Evolutionary conservation across 768 basidiomycete species (phyloP).

Genomic region (Gelatoporia subvermispora): DNA sequence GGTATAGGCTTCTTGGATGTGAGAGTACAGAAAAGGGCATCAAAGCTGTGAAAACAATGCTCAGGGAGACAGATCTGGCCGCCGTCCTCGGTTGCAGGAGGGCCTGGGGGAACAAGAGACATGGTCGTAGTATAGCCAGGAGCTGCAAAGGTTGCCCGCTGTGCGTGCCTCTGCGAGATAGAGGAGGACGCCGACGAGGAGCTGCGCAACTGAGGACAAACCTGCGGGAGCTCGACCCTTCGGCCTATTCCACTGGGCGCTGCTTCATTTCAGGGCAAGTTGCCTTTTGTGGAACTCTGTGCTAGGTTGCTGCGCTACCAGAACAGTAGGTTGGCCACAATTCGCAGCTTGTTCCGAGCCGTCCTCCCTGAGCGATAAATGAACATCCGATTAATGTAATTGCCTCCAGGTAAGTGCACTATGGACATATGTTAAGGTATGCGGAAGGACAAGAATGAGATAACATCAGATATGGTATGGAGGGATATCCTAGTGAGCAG

Average conservation of each 20-base stretch:
- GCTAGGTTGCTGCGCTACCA: no score
- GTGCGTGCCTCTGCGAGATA: neutral
- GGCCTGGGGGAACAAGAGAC: constrained; percentile 40
- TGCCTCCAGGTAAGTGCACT: constrained; percentile 2
- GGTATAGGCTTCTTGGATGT: constrained; percentile 49
- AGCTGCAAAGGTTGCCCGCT: no score
- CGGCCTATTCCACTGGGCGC: no score
- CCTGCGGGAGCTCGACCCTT: no score
- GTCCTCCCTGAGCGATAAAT: no score
- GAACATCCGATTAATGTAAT: no score
- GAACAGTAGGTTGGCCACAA: no score
- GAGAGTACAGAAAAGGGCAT: constrained; percentile 75
- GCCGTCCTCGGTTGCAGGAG: constrained; percentile 37
- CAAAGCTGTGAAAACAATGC: constrained; percentile 81
- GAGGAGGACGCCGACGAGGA: constrained; percentile 4
- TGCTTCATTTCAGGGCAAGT: no score
- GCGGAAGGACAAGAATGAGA: constrained; percentile 5
- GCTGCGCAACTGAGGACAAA: no score
- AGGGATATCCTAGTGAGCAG: constrained; percentile 1
- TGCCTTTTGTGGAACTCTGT: no score
- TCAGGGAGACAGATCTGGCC: constrained; percentile 56
- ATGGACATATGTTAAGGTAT: constrained; percentile 15
- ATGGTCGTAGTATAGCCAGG: constrained; percentile 5
- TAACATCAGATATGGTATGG: constrained; percentile 4
- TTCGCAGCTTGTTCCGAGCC: no score